Percentiles rank a stretch among this genome's conserved stretches.
Evolutionary conservation across 176 grass and related monocot species (phyloP).

Genomic region (Eleusine indica): DNA sequence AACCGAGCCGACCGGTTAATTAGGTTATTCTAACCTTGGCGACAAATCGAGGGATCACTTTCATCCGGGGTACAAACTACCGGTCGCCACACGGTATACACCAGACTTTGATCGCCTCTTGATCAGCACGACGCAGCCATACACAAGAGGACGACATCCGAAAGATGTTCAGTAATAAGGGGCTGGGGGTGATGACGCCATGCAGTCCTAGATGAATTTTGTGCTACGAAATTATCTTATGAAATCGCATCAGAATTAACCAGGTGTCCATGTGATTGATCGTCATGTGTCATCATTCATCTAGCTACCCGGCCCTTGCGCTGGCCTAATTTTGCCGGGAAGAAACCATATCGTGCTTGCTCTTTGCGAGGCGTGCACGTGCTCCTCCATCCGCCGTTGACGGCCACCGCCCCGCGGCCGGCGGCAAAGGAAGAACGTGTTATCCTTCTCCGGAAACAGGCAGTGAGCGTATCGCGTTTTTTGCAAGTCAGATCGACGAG

Average conservation of each 20-base stretch:
- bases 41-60: constrained; percentile 85
- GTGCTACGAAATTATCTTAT: neutral
- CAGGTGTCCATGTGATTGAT: neutral
- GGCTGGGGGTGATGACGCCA: constrained; percentile 59
- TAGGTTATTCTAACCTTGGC: no score
- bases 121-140: constrained; percentile 79
- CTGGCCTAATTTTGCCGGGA: neutral
- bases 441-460: neutral
- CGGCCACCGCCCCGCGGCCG: neutral
- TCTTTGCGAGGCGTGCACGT: neutral
- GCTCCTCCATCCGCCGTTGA: neutral
- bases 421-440: neutral
- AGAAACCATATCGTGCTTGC: no score
- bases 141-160: constrained; percentile 65
- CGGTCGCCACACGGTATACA: constrained; percentile 77
- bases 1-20: no score
- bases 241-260: neutral
- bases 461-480: neutral
- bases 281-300: neutral
- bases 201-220: constrained; percentile 46
- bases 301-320: neutral
- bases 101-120: constrained; percentile 79
- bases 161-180: constrained; percentile 90
- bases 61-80: constrained; percentile 88
- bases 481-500: neutral